Evolutionary conservation across 129 eudicot species (phyloP), one percentile per base, ranked within the genome.

Genomic region (Sambucus nigra): DNA sequence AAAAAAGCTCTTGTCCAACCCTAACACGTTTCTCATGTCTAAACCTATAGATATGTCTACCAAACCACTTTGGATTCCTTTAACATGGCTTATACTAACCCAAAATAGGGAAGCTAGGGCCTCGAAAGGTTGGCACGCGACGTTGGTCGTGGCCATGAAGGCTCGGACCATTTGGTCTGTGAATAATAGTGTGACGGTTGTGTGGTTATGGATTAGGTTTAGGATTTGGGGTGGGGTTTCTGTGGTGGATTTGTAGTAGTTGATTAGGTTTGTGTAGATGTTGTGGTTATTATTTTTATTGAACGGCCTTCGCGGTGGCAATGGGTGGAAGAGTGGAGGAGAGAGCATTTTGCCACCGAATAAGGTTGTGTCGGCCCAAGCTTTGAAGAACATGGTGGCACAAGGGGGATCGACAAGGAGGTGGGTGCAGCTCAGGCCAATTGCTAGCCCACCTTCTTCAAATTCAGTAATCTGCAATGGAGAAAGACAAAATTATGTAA

Each of bases 361-460:
- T 4, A 69, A 27, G 9, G 75, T 54, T 19, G 55, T 61, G 59
- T 78, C 80, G 13, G 86, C 71, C 77, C 77, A 69, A 14, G 86
- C 70, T 57, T 74, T 78, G 39, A 73, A 53, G 33, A 78, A 44
- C 61, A 61, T 28, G 49, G 80, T 48, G 9, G 65, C 61, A 23
- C 61, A 61, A 17, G 33, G 51, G 47, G 80, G 74, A 56, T 78
- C 86, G 1, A 61, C 71, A 3, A 73, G 47, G 28, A 73, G 77
- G 47, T 78, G 77, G 19, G 71, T 38, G 68, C 86, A 78, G 47
- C 80, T 73, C 56, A 78, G 24, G 49, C 80, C 86, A 31, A 78
- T 64, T 9, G 86, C 80, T 32, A 78, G 25, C n/a, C 86, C 86
- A 16, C 80, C 80, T 38, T 51, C 55, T 69, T 73, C 80, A 63